Evolutionary conservation across 2,329 filamentous ascomycete species (phyloP), one percentile per base, ranked within the genome.

Genomic region (Pseudofabraea citricarpa): DNA sequence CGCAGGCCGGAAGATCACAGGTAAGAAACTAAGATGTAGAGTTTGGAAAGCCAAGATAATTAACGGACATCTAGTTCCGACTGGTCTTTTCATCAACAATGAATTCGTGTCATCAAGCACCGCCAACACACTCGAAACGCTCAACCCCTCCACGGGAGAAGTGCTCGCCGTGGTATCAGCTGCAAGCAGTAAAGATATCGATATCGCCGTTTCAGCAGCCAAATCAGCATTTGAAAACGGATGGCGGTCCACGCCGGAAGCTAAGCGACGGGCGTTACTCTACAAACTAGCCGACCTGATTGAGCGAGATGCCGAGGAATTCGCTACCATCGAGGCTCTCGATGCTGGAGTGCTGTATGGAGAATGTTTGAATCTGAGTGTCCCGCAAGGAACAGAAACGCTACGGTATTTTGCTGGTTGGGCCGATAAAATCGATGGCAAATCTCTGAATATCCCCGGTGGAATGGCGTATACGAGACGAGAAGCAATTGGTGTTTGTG

Each of bases 391-490:
- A 15, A 67, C 81, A 39, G 64, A 62, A 6, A 71, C 70, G 2
- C 65, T 83, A 50, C 8, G 31, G 16, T 33, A 90, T 65, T 90
- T 89, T 54, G 84, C 79, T 35, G 85, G 85, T 46, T 89, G 75
- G 61, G 81, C 83, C 31, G 85, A 89, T 67, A 90, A 90, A 69
- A 78, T 84, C 48, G 79, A 81, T 47, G 85, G 86, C 19, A 77
- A 85, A 58, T 81, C 83, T 21, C 85, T 89, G 31, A 7, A 10
- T 7, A 33, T 33, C 15, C 15, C 31, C 7, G 15, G 16, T 10
- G 31, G 31, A 7, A 33, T 33, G 31, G 31, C 31, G 9, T 33
- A 33, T 33, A 33, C 31, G 9, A 9, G 15, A 33, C 22, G 38
- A 27, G 23, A 40, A n/a, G 22, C 38, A 16, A 24, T 27, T 27